These are phyloP conservation scores for Pisolithus sp. DNA, from an alignment of 768 basidiomycete genomes.

Conservation along the genomic window DNA sequence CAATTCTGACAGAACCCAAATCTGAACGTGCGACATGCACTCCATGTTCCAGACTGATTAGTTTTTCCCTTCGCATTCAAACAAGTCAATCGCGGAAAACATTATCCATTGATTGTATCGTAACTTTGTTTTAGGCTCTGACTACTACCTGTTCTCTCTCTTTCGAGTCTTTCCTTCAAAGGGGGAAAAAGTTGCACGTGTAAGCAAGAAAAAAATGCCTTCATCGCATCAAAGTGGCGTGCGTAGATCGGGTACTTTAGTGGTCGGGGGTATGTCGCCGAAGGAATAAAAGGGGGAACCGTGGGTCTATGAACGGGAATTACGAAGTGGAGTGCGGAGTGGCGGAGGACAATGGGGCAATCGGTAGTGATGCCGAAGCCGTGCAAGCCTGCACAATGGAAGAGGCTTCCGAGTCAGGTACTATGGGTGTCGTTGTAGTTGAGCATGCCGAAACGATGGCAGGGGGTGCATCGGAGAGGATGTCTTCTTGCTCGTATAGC, in stretches of 20 bases:
- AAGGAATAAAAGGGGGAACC: slow-evolving; percentile 7
- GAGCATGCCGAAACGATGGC: neutral
- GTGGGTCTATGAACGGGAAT: neutral
- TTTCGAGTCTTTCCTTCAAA: slow-evolving; percentile 14
- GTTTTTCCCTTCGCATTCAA: neutral
- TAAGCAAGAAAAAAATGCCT: neutral
- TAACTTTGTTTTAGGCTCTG: slow-evolving; percentile 16
- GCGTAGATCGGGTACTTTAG: neutral
- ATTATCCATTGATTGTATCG: slow-evolving; percentile 27
- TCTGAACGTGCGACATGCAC: no score
- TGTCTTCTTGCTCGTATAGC: slow-evolving; percentile 65
- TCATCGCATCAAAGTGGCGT: slow-evolving; percentile 18
- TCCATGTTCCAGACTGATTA: neutral
- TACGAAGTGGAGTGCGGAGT: slow-evolving; percentile 16
- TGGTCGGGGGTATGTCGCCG: slow-evolving; percentile 19
- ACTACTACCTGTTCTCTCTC: slow-evolving; percentile 16
- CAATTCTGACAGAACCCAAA: neutral
- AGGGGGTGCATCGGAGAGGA: slow-evolving; percentile 16
- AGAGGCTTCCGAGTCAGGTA: no score
- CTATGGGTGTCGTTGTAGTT: no score
- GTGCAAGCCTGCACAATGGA: no score
- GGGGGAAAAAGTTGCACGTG: neutral
- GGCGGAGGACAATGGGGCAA: slow-evolving; percentile 11
- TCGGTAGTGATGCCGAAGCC: neutral
- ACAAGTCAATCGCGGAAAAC: neutral